These are phyloP conservation scores for Dictyostelium citrinum DNA, from an alignment of 78 protist genomes.

Conservation along the genomic window DNA sequence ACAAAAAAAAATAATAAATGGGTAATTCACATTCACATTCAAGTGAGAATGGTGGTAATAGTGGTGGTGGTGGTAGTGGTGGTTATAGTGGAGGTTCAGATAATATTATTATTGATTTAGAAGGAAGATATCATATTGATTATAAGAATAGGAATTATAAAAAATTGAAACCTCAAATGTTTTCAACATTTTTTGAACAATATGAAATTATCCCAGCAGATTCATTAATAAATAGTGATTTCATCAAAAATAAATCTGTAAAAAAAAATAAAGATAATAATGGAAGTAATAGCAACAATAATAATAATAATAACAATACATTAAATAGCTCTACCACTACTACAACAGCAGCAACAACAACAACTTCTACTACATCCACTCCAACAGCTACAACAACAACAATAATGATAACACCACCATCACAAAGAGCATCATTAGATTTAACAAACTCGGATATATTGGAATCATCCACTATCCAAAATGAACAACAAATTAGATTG, in stretches of 20 bases:
- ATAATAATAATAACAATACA: neutral
- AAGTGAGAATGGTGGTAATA: neutral
- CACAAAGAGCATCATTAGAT: neutral
- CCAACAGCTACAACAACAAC: neutral
- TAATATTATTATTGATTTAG: slow-evolving; percentile 40
- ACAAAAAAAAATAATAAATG: neutral
- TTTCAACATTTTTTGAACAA: neutral
- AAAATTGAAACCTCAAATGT: slow-evolving; percentile 34
- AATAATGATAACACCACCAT: neutral
- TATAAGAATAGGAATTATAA: slow-evolving; percentile 54
- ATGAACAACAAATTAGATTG: neutral
- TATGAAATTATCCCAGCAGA: slow-evolving; percentile 22
- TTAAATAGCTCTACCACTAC: neutral
- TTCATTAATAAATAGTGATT: slow-evolving; percentile 21
- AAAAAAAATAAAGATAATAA: neutral
- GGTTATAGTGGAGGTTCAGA: neutral
- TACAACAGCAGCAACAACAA: neutral
- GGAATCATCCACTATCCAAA: neutral
- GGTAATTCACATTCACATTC: neutral
- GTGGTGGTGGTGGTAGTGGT: neutral
- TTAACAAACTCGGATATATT: neutral
- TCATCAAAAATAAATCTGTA: neutral
- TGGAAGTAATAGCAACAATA: neutral
- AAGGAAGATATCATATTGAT: slow-evolving; percentile 46
- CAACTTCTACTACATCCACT: neutral